Conservation (phyloP, 1,284 basidiomycete species). For the Tetrapyrgos nigripes region DNA sequence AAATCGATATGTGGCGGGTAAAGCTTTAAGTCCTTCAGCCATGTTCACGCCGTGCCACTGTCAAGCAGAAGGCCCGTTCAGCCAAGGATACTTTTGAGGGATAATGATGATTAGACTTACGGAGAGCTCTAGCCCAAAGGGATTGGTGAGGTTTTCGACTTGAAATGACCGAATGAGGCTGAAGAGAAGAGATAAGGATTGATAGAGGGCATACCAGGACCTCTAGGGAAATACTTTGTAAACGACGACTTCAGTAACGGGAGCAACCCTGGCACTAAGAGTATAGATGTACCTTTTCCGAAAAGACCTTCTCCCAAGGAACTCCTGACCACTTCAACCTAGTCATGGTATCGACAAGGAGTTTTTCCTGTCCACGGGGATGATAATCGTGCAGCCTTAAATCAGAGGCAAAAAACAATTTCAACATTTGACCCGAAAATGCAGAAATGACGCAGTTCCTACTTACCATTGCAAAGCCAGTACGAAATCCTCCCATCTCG, state of each 20-base stretch:
- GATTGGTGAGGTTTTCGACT: slow-evolving; percentile 34
- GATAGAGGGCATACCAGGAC: slow-evolving; percentile 17
- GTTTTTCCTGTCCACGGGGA: slow-evolving; percentile 54
- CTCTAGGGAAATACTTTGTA: slow-evolving; percentile 19
- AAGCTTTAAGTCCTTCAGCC: slow-evolving; percentile 50
- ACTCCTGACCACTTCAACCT: slow-evolving; percentile 57
- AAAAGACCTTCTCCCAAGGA: slow-evolving; percentile 53
- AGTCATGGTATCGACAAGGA: slow-evolving; percentile 62
- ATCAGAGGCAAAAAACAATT: neutral
- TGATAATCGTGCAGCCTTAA: slow-evolving; percentile 59
- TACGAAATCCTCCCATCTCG: slow-evolving; percentile 67
- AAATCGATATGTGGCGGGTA: slow-evolving; percentile 48
- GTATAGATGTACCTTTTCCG: slow-evolving; percentile 43
- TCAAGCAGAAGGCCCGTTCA: neutral
- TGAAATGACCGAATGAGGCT: slow-evolving; percentile 29
- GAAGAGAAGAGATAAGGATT: neutral
- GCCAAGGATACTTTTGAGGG: neutral
- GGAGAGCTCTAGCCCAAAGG: slow-evolving; percentile 33
- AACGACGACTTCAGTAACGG: neutral
- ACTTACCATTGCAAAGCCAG: slow-evolving; percentile 58
- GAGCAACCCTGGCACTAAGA: neutral
- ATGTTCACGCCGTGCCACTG: slow-evolving; percentile 50
- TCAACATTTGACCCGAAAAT: neutral
- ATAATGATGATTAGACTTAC: neutral
- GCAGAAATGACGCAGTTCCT: too few species aligned